Base-by-base conservation (phyloP, 1,284 basidiomycete genomes). In the Crucibulum parvulum region DNA sequence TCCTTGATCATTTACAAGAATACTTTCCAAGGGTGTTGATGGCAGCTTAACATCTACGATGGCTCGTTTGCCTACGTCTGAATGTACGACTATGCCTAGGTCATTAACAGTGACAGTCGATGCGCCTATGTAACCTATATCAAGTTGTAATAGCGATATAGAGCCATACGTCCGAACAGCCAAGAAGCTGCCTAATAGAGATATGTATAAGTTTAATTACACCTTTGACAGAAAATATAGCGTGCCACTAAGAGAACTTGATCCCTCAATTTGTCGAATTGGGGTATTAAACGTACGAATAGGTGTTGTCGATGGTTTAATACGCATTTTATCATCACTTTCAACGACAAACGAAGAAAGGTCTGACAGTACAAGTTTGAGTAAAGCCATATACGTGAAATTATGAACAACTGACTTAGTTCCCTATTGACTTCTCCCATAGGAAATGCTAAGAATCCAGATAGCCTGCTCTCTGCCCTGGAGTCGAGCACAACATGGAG, bases 341-440 rank as follows among this genome's bases (percentile, higher is more conserved):
- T 74, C 69, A 43, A 71, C 68, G 15, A 62, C 41, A 15, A 88
- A 67, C 0, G 72, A 77, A 4, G 85, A 89, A 9, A 90, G 69
- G 63, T 87, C 88, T 91, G 47, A 4, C 15, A 9, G 35, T 55
- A 46, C 35, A 38, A 57, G 43, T 13, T 58, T 24, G 58, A 39
- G 64, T 6, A 72, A 59, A 10, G 53, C 18, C 35, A 39, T 39
- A 24, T 9, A 41, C 11, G 36, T 9, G 11, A 24, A 41, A 37
- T 38, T 53, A 47, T 39, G 9, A 50, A 47, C 43, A n/a, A 74
- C 85, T 68, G 63, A 92, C 91, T 90, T 31, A 93, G 78, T 62
- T 89, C 82, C 57, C 76, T 71, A 50, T 80, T 78, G 9, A 81
- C 75, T 65, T 87, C 83, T 5, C 90, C 90, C 77, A 83, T 86